Evolutionary conservation across 2,329 filamentous ascomycete genomes (phyloP).

Genomic region (Endocalyx cinctus): DNA sequence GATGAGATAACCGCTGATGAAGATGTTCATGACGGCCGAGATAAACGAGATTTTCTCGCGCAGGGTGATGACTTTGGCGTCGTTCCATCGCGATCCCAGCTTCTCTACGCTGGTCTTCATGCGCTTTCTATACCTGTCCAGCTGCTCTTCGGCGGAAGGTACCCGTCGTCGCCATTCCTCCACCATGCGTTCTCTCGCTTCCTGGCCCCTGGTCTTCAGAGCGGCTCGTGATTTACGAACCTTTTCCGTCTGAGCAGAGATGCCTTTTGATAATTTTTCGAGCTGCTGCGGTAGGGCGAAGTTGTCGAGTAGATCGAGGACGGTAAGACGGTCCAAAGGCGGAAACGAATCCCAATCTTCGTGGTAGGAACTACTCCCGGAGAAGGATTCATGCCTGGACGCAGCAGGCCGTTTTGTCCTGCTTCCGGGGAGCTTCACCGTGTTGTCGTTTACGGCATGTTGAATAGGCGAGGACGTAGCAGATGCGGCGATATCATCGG

Average conservation of each 20-base stretch:
- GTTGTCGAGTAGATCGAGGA: constrained; percentile 93
- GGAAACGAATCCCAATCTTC: constrained; percentile 85
- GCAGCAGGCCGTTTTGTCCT: constrained; percentile 49
- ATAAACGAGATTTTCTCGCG: constrained; percentile 97
- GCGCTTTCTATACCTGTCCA: constrained; percentile 82
- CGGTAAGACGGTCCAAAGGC: constrained; percentile 80
- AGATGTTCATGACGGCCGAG: constrained; percentile 92
- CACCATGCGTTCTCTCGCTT: constrained; percentile 83
- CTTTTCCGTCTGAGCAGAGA: constrained; percentile 79
- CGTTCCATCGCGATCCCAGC: constrained; percentile 79
- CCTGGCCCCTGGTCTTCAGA: constrained; percentile 68
- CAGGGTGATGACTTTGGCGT: constrained; percentile 79
- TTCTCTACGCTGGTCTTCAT: constrained; percentile 89
- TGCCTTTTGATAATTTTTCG: constrained; percentile 80
- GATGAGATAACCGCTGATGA: constrained; percentile 91
- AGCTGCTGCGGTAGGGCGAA: constrained; percentile 84
- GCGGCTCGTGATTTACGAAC: constrained; percentile 79
- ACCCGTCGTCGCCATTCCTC: constrained; percentile 88
- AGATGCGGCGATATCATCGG: constrained; percentile 37
- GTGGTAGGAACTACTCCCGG: constrained; percentile 78
- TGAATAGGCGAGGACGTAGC: constrained; percentile 40
- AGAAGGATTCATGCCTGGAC: constrained; percentile 76
- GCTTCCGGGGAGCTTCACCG: constrained; percentile 45
- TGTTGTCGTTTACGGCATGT: constrained; percentile 40
- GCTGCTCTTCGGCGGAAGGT: constrained; percentile 83